phyloP scores from a whole-genome alignment of 2,329 filamentous ascomycete genomes.

The Sclerotinia nivalis region DNA sequence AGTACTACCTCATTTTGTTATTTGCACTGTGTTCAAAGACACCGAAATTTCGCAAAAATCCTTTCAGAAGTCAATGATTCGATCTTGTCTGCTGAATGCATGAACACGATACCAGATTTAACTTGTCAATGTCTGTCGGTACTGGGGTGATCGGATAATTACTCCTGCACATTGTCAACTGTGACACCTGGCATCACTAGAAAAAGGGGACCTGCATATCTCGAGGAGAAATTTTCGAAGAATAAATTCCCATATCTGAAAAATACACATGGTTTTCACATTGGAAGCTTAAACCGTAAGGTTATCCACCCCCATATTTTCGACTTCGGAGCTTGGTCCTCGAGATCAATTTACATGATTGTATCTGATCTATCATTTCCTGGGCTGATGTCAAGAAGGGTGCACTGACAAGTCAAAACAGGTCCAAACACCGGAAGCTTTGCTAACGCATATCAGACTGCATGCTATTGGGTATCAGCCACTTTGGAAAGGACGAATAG shows the following conservation, averaged over 20 bases:
- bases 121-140: slow-evolving; percentile 32
- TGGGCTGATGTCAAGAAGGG: slow-evolving; percentile 20
- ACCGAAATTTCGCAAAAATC: background rate
- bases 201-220: slow-evolving; percentile 30
- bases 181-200: slow-evolving; percentile 23
- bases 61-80: slow-evolving; percentile 14
- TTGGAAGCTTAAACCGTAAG: slow-evolving; percentile 25
- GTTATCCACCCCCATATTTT: slow-evolving; percentile 9
- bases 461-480: slow-evolving; percentile 38
- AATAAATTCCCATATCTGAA: background rate
- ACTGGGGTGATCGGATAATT: slow-evolving; percentile 33
- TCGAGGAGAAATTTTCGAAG: slow-evolving; percentile 23
- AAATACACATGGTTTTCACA: slow-evolving; percentile 18
- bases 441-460: slow-evolving; percentile 37
- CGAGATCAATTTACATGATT: slow-evolving; percentile 3
- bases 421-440: slow-evolving; percentile 29
- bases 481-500: slow-evolving; percentile 2
- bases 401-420: slow-evolving; percentile 33
- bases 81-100: slow-evolving; percentile 14
- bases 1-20: background rate
- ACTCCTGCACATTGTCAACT: slow-evolving; percentile 28
- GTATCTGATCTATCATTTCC: slow-evolving; percentile 21
- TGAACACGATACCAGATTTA: slow-evolving; percentile 20
- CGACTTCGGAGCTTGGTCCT: background rate
- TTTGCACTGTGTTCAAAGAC: background rate